These are phyloP conservation scores for Trichomonascaceae sp. DNA, from an alignment of 1,139 yeast species.

Conservation along the genomic window DNA sequence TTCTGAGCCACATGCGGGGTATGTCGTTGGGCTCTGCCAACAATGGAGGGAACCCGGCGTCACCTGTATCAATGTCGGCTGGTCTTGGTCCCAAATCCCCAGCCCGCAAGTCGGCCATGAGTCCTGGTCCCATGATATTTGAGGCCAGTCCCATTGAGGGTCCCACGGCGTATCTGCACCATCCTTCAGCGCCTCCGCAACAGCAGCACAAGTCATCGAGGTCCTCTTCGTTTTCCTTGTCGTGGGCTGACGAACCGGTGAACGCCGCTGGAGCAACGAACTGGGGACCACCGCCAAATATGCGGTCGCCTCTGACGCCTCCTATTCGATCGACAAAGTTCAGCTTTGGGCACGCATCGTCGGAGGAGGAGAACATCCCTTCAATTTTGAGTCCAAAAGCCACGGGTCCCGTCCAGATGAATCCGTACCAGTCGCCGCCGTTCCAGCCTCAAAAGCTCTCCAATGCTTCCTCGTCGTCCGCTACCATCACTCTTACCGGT, in stretches of 20 bases:
- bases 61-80: not conserved
- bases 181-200: too few species aligned
- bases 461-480: not conserved
- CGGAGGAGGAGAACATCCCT: not conserved
- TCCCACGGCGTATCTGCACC: not conserved
- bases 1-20: slow-evolving; percentile 20
- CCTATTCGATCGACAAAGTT: not conserved
- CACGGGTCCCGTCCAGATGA: not conserved
- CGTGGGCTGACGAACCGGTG: not conserved
- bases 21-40: slow-evolving; percentile 3
- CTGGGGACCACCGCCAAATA: not conserved
- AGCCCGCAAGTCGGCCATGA: not conserved
- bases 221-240: not conserved
- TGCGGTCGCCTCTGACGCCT: not conserved
- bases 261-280: not conserved
- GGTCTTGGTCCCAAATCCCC: too few species aligned
- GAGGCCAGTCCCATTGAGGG: not conserved
- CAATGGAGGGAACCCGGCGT: not conserved
- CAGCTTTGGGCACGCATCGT: not conserved
- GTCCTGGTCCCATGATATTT: not conserved
- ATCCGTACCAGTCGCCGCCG: not conserved
- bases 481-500: not conserved
- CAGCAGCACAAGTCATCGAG: not conserved
- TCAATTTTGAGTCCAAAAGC: not conserved
- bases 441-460: not conserved